Evolutionary conservation across 768 basidiomycete genomes (phyloP), one percentile per base, ranked within the genome.

Genomic region (Exsudoporus frostii): DNA sequence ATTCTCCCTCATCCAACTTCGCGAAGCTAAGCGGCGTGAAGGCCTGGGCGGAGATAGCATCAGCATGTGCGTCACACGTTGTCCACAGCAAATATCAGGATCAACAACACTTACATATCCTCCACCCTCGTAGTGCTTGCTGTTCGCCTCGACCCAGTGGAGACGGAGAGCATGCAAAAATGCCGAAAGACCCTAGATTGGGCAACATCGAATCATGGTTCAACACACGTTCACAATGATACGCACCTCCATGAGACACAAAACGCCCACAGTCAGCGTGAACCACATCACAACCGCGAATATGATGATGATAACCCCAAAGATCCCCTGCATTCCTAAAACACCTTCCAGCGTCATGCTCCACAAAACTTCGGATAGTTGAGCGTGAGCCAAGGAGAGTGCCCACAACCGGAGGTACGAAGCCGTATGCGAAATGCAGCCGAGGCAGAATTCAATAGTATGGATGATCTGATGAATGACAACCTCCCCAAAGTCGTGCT

Each of bases 381-480:
- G 97, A 19, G 97, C 93, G 73, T 99, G 97, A 11, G 97, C 97
- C 47, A 99, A 81, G 24, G 97, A 99, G 7, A 99, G 81, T 19
- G 97, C 97, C 96, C 96, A 98, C 36, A 99, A 78, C 67, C 96
- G 89, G 44, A 93, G 82, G 71, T 91, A 92, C 15, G 90, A 92
- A 13, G 92, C 92, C 1, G 96, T 98, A 71, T 98, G 96, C 58
- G 96, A 98, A 65, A 98, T 98, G 71, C 96, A 98, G 7, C 96
- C 97, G 32, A 99, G 84, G 68, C 97, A 99, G 74, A 98, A 99
- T 74, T 99, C 97, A 72, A 99, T 98, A 24, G 94, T 96, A 73
- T 98, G 97, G 65, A 99, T 99, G 56, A 97, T 78, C 71, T 99
- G 97, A 73, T 99, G 96, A 54, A 98, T 90, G 22, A 97, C 83